These are phyloP conservation scores for Microcyclospora tardicrescens DNA, from an alignment of 2,329 filamentous ascomycete genomes.

Conservation along the genomic window DNA sequence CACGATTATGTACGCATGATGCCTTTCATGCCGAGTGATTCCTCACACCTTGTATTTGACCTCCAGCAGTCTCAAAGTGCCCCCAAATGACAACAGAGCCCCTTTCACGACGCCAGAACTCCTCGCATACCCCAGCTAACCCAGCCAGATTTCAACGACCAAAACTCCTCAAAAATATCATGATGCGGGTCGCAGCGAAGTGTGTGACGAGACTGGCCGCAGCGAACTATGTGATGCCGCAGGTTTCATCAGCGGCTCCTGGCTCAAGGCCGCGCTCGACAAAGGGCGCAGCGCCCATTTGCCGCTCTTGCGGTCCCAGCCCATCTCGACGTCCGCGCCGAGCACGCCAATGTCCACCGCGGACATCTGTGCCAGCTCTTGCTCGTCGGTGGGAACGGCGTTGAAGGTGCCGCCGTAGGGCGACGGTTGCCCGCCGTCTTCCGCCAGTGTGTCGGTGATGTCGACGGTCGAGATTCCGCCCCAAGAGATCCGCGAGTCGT, in stretches of 20 bases:
- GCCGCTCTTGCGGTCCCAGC: constrained; percentile 17
- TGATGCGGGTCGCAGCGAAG: too few relatives aligned
- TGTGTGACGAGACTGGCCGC: too few relatives aligned
- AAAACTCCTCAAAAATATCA: background rate
- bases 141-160: background rate
- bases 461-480: constrained; percentile 16
- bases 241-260: too few relatives aligned
- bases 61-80: too few relatives aligned
- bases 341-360: constrained; percentile 7
- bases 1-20: too few relatives aligned
- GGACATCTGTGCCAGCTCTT: background rate
- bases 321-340: constrained; percentile 16
- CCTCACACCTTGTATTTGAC: too few relatives aligned
- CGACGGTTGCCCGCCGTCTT: constrained; percentile 17
- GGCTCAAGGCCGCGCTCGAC: background rate
- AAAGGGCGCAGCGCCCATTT: constrained; percentile 17
- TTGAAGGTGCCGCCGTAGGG: constrained; percentile 10
- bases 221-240: too few relatives aligned
- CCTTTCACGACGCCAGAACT: too few relatives aligned
- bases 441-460: constrained; percentile 10
- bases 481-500: constrained; percentile 14
- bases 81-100: too few relatives aligned
- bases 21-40: too few relatives aligned
- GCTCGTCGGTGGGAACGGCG: background rate
- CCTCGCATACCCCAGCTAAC: too few relatives aligned